Base-by-base conservation (phyloP, 148 eudicot species). In the Polygonum maritimum region DNA sequence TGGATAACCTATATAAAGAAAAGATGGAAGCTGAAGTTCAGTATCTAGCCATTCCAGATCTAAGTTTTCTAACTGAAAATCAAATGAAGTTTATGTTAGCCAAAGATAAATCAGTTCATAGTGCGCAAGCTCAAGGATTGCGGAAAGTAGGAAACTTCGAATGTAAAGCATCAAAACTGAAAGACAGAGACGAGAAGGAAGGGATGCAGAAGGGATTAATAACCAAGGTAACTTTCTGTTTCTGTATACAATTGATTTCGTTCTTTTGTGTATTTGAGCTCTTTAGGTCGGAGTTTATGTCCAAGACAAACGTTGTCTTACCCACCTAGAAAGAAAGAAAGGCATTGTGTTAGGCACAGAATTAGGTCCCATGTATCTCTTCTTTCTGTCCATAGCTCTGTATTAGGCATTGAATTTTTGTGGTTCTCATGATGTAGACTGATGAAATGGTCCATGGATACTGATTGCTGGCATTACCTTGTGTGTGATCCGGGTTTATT, bases 11-110 rank as follows among this genome's bases (percentile, higher is more conserved):
- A 48, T 85, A 82, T 48, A 87, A 62, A 79, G 85, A 81, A 75
- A 92, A 83, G 80, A 77, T 95, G 65, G 94, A 90, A 83, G 94
- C 90, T 49, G 96, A 92, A 82, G 73, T 95, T 22, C 83, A 88
- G 79, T 88, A 82, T 77, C 76, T 95, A 40, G 87, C 78, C 40
- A 80, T 90, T 38, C 78, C 83, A 35, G 85, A 84, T 26, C 73
- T 78, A 79, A 84, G 76, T 60, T 67, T 39, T 57, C 58, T 76
- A 54, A 71, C 79, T 2, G 71, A 76, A 79, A 80, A 88, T 84
- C 80, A 84, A 52, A 78, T 81, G 41, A 73, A 78, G 69, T 63
- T 81, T 76, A 51, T 81, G 41, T 78, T 73, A 76, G 7, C 45
- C 3, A 84, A 86, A 78, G 88, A 85, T 44, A 84, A 75, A 47